Base-by-base conservation (phyloP, 257 asterid genomes). In the Plantago ovata region DNA sequence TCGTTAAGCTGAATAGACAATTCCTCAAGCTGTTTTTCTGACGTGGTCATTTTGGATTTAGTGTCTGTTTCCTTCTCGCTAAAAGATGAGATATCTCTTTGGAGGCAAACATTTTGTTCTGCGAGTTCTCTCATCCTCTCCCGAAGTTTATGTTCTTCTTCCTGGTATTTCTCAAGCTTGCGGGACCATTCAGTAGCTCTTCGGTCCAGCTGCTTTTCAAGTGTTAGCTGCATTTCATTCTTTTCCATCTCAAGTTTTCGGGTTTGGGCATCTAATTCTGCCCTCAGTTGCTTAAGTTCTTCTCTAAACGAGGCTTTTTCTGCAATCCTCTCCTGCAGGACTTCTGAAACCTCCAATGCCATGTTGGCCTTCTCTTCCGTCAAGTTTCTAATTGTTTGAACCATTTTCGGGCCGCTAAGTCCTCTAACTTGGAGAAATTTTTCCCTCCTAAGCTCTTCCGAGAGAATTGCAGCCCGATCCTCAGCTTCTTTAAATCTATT, bases 111-210 rank as follows among this genome's bases (percentile, higher is more conserved):
- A 69, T 94, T 94, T 74, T 84, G 99, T 72, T 94, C 99, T 44
- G 97, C 99, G 24, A 94, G 81, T 68, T 94, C 94, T 65, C 95
- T 75, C 53, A 86, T 87, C 82, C 97, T 83, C 69, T 94, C 99
- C 42, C 97, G 82, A 68, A 94, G 97, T 77, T 94, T 79, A 39
- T 84, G 92, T 68, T 94, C 99, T 83, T 84, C 97, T 22, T 79
- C 68, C 73, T 86, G 89, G 68, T 86, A 83, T 69, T 77, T 94
- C 74, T 94, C 94, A 48, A 86, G 93, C 76, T 86, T 94, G 61
- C 58, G 69, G 13, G 93, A 82, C 99, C 99, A 89, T 57, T 94
- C 97, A 38, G 55, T 73, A 23, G 97, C 90, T 77, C 97, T 84
- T 72, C 97, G 79, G 64, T 94, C 99, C 71, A 94, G 68, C 62